These are phyloP conservation scores for Pseudogymnoascus pannorum DNA, from an alignment of 2,329 filamentous ascomycete species.

Conservation along the genomic window DNA sequence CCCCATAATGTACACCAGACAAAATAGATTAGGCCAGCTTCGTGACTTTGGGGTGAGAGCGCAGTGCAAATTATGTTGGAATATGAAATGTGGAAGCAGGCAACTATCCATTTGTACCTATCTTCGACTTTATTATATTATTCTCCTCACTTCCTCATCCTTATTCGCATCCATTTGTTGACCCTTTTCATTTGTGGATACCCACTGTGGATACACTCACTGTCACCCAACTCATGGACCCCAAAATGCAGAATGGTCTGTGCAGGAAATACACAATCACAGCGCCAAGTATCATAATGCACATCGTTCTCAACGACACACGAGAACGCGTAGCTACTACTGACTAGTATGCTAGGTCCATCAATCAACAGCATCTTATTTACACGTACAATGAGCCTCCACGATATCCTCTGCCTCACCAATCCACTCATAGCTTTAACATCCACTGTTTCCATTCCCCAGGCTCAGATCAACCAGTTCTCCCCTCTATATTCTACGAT, in stretches of 20 bases:
- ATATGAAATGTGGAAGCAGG: not conserved
- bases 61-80: not conserved
- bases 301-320: not conserved
- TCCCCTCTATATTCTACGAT: conserved; percentile 13
- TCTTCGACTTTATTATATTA: not conserved
- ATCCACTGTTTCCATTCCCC: conserved; percentile 15
- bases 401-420: conserved; percentile 16
- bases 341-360: not conserved
- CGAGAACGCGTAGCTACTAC: not conserved
- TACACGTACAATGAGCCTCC: not conserved
- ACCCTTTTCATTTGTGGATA: not conserved
- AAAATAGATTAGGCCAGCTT: too few species aligned
- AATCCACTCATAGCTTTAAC: conserved; percentile 14
- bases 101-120: not conserved
- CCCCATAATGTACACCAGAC: not conserved
- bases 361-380: not conserved
- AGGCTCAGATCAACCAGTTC: conserved; percentile 14
- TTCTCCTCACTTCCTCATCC: not conserved
- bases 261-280: not conserved
- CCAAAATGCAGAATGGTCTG: not conserved
- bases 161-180: too few species aligned
- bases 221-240: not conserved
- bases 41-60: too few species aligned
- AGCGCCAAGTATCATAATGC: not conserved
- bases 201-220: not conserved